phyloP scores from a whole-genome alignment of 2,329 filamentous ascomycete genomes.

The Emericellopsis atlantica region DNA sequence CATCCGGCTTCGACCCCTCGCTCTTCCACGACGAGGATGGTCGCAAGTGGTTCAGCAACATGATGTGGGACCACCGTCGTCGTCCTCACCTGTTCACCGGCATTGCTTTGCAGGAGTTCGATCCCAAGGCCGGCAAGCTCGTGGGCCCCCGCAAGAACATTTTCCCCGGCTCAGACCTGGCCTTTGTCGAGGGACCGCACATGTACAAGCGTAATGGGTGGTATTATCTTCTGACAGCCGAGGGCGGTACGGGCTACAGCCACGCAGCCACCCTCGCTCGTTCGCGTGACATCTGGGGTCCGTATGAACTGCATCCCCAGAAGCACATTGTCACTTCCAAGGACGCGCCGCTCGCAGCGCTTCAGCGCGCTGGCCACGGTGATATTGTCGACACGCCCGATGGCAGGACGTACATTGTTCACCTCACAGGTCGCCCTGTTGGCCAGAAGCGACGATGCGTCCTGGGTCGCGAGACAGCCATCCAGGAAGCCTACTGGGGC shows the following conservation, averaged over 20 bases:
- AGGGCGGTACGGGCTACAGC: slow-evolving; percentile 47
- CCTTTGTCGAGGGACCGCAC: slow-evolving; percentile 43
- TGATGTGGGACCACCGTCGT: slow-evolving; percentile 40
- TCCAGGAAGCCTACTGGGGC: slow-evolving; percentile 47
- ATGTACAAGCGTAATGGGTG: slow-evolving; percentile 44
- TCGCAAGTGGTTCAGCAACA: slow-evolving; percentile 43
- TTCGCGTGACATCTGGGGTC: slow-evolving; percentile 39
- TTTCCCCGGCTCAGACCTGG: slow-evolving; percentile 41
- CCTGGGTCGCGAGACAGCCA: slow-evolving; percentile 40
- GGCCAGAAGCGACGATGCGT: slow-evolving; percentile 39
- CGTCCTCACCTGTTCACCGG: slow-evolving; percentile 38
- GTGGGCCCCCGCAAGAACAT: slow-evolving; percentile 43
- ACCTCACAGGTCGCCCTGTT: slow-evolving; percentile 36
- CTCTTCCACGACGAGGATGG: slow-evolving; percentile 46
- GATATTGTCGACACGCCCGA: slow-evolving; percentile 41
- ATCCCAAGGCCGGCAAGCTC: slow-evolving; percentile 31
- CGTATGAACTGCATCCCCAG: slow-evolving; percentile 47
- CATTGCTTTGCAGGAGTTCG: slow-evolving; percentile 46
- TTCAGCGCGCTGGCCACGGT: slow-evolving; percentile 40
- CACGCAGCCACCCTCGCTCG: slow-evolving; percentile 49
- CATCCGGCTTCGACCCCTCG: slow-evolving; percentile 50
- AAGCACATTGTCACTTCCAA: slow-evolving; percentile 44
- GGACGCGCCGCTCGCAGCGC: slow-evolving; percentile 30
- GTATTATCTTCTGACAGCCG: slow-evolving; percentile 48
- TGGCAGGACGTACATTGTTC: slow-evolving; percentile 39